These are phyloP conservation scores for Alternaria alternata DNA, from an alignment of 2,329 filamentous ascomycete genomes.

Conservation along the genomic window DNA sequence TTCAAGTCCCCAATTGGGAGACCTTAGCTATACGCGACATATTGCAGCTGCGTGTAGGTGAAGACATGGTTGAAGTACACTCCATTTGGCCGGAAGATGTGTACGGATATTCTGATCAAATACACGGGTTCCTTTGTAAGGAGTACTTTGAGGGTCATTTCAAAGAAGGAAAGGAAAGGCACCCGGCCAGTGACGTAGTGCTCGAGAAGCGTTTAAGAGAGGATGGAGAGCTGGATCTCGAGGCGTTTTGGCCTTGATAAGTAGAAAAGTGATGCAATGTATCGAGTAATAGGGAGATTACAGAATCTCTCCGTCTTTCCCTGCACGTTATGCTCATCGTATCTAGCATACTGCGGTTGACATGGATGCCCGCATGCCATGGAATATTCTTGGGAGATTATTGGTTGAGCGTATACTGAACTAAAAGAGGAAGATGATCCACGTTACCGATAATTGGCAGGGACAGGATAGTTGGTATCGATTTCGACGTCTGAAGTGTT, in stretches of 20 bases:
- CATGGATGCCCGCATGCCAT: too few species aligned
- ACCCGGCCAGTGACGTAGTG: background rate
- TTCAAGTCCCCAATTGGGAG: background rate
- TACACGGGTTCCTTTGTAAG: background rate
- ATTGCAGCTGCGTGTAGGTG: background rate
- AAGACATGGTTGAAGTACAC: background rate
- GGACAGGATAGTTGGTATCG: too few species aligned
- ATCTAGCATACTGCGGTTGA: too few species aligned
- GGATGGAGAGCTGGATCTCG: background rate
- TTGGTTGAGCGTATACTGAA: too few species aligned
- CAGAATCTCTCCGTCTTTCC: too few species aligned
- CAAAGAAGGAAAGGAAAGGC: background rate
- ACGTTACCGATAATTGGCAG: too few species aligned
- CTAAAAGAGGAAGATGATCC: too few species aligned
- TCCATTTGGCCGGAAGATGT: background rate
- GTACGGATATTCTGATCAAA: background rate
- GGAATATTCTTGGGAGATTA: too few species aligned
- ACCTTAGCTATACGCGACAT: background rate
- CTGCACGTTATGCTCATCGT: too few species aligned
- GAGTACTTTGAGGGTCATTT: background rate
- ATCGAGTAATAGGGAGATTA: too few species aligned
- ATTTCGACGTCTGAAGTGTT: too few species aligned
- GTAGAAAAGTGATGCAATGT: background rate
- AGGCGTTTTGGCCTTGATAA: background rate
- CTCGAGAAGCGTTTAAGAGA: background rate